Base-by-base conservation (phyloP, 2,329 filamentous ascomycete genomes). In the Erysiphe pulchra region DNA sequence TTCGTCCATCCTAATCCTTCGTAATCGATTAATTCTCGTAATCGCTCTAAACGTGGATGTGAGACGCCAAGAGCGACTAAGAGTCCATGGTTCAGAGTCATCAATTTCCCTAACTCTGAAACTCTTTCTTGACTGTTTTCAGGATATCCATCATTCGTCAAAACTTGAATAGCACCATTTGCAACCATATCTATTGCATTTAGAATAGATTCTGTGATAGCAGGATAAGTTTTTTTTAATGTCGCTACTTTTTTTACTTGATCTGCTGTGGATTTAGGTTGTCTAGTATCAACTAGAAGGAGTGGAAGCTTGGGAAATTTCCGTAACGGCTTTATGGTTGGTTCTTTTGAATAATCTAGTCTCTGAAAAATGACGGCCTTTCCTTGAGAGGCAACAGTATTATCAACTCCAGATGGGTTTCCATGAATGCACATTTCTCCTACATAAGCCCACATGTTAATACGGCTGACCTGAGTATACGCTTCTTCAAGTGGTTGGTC, bases 371-470 rank as follows among this genome's bases (percentile, higher is more conserved):
- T 67, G 1, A 98, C 85, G 0, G 86, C 90, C 63, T 93, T 94
- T 47, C 90, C 90, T 55, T 92, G 82, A 12, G 86, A 81, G 12
- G 87, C 72, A 28, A 98, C 87, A 2, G 90, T 98, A 61, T 98
- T 98, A 63, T 98, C 90, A 39, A 98, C 83, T 0, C 90, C 90
- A 0, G 84, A 93, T 0, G 90, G 90, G 57, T 92, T 95, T 34
- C 87, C 90, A 58, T 98, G 90, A 50, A 95, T 94, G 62, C 85
- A 90, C 75, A 95, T 80, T 61, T 98, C 90, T 20, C 80, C 80
- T 0, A 98, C 90, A 61, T 94, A 95, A 0, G 90, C 86, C 90
- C 92, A 98, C 50, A 81, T 73, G 61, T 98, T 98, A 63, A 98
- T 94, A 51, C 87, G 76, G 63, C 95, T 86, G 30, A 95, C 71